Base-by-base conservation (phyloP, 306 rosid species). In the Calophaca sinica region DNA sequence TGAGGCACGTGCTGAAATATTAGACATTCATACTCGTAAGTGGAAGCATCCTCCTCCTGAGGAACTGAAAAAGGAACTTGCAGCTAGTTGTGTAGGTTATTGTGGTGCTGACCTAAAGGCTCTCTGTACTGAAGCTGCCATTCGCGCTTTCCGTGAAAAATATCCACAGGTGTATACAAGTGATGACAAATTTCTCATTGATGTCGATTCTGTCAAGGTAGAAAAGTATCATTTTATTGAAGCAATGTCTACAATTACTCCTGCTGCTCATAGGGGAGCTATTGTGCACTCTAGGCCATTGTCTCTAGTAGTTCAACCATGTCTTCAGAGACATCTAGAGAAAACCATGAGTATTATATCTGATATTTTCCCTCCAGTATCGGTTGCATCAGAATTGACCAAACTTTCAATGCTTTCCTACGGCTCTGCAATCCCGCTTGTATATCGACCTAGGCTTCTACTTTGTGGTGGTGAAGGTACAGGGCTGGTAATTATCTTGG, bases 91-190 rank as follows among this genome's bases (percentile, higher is more conserved):
- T 86, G 99, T 94, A 12, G 99, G 99, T 76, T 94, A 94, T 62
- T 94, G 99, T 61, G 99, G 99, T 78, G 99, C 99, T 80, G 99
- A 94, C 86, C 83, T 94, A 70, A 91, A 94, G 83, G 99, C 99
- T 77, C 87, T 94, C 12, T 94, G 98, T 85, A 94, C 98, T 49
- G 98, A 94, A 86, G 98, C 98, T 87, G 98, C 98, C 57, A 94
- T 94, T 62, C 96, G 82, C 66, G 96, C 98, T 74, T 94, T 94
- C 74, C 98, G 98, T 49, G 88, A 91, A 81, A 91, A 88, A 76
- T 94, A 91, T 83, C 98, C 98, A 33, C 98, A 94, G 81, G 98
- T 92, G 79, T 94, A 94, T 76, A 90, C 93, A 3, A 88, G 97
- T 55, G 97, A 94, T 84, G 98, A 94, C 87, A 94, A 90, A 83